phyloP scores from a whole-genome alignment of 2,329 filamentous ascomycete species.

The Ophiostoma himal-ulmi region DNA sequence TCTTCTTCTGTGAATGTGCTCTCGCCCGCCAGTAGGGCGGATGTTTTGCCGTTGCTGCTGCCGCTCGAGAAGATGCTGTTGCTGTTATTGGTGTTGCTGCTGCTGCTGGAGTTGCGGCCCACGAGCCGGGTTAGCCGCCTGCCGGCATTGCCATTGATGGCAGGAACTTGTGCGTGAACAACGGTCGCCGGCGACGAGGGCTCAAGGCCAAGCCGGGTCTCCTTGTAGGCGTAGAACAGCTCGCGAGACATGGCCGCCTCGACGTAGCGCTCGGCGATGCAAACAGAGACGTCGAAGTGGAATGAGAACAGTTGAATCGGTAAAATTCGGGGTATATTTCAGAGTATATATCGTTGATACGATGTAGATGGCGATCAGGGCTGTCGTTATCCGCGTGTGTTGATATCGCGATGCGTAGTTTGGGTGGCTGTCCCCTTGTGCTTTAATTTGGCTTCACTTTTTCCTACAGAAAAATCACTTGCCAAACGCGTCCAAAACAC shows the following conservation, averaged over 20 bases:
- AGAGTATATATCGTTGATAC: neutral
- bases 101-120: slow-evolving; percentile 31
- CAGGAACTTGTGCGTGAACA: slow-evolving; percentile 63
- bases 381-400: neutral
- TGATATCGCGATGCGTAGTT: slow-evolving; percentile 3
- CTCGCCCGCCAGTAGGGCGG: neutral
- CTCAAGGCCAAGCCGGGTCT: slow-evolving; percentile 79
- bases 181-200: slow-evolving; percentile 62
- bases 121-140: slow-evolving; percentile 21
- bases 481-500: slow-evolving; percentile 23
- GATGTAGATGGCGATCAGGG: neutral
- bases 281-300: neutral
- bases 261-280: slow-evolving; percentile 17
- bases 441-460: slow-evolving; percentile 13
- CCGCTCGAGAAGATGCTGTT: slow-evolving; percentile 32
- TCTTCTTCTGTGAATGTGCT: slow-evolving; percentile 59
- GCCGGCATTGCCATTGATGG: slow-evolving; percentile 36
- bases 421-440: slow-evolving; percentile 1
- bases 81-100: slow-evolving; percentile 36
- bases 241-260: slow-evolving; percentile 52
- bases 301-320: neutral
- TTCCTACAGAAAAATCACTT: slow-evolving; percentile 11
- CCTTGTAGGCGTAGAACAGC: slow-evolving; percentile 69
- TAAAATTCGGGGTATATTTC: neutral
- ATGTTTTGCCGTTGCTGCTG: slow-evolving; percentile 34